Conservation (phyloP, 2,329 filamentous ascomycete species). For the Gyromitra esculenta region DNA sequence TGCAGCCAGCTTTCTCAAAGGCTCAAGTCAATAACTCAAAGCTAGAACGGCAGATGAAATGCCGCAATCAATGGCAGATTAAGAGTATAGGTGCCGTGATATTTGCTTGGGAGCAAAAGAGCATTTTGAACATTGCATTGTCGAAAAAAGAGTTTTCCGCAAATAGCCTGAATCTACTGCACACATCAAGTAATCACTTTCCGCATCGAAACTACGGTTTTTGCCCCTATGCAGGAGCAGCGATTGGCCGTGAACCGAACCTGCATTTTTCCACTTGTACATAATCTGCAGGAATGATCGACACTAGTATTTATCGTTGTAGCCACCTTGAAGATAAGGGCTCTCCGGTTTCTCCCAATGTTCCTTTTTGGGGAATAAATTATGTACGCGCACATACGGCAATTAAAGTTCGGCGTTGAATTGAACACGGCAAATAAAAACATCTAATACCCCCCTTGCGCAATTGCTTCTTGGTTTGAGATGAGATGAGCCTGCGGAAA, state of each 20-base stretch:
- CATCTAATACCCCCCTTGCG: conserved; percentile 3
- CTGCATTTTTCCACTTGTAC: conserved; percentile 10
- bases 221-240: background rate
- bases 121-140: background rate
- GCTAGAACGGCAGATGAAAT: conserved; percentile 26
- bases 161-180: conserved; percentile 32
- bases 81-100: background rate
- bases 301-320: conserved; percentile 15
- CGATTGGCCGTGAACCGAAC: conserved; percentile 21
- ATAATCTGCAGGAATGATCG: conserved; percentile 12
- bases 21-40: background rate
- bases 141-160: conserved; percentile 6
- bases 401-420: conserved; percentile 8
- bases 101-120: conserved; percentile 2
- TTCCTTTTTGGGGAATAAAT: conserved; percentile 2
- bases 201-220: conserved; percentile 17
- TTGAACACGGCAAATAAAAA: conserved; percentile 12
- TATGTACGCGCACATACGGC: conserved; percentile 9
- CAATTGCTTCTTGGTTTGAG: background rate
- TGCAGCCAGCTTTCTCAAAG: background rate
- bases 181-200: conserved; percentile 18
- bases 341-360: conserved; percentile 10
- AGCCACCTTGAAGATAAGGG: conserved; percentile 34
- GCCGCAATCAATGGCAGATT: conserved; percentile 6
- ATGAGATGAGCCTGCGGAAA: conserved; percentile 14